These are phyloP conservation scores for Naganishia randhawae DNA, from an alignment of 768 basidiomycete genomes.

Conservation along the genomic window DNA sequence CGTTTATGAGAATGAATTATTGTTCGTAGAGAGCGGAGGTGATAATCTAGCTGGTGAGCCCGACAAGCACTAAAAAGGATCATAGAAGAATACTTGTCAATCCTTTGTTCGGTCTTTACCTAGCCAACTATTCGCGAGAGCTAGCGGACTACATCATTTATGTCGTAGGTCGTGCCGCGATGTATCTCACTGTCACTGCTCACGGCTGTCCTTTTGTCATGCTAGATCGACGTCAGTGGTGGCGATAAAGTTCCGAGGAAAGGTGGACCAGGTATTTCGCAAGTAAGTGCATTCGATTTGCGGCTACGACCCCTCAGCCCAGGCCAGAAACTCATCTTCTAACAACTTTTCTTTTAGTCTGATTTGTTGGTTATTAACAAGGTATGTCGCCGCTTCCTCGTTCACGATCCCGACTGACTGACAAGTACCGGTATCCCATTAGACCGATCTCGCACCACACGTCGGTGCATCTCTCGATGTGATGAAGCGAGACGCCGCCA, in stretches of 20 bases:
- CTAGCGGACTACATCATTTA: conserved; percentile 97
- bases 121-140: conserved; percentile 90
- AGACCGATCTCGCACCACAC: conserved; percentile 90
- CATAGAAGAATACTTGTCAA: not conserved
- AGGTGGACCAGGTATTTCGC: conserved; percentile 92
- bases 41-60: conserved; percentile 74
- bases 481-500: conserved; percentile 86
- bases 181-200: not conserved
- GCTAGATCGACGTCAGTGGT: conserved; percentile 58
- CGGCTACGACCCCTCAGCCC: not conserved
- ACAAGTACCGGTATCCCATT: conserved; percentile 14
- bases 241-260: conserved; percentile 98
- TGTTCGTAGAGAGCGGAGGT: conserved; percentile 93
- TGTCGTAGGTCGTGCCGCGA: conserved; percentile 58
- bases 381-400: conserved; percentile 52
- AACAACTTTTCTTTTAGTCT: conserved; percentile 57
- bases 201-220: not conserved
- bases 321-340: not conserved
- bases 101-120: not conserved
- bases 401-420: not conserved
- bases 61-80: not conserved
- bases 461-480: conserved; percentile 90
- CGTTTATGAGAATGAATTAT: conserved; percentile 79
- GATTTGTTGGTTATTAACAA: conserved; percentile 95
- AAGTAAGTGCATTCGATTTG: conserved; percentile 32